A percentile compares a stretch with the other conserved stretches of the same genome.
These are phyloP conservation scores for Microthyrium microscopicum DNA, from an alignment of 2,329 filamentous ascomycete genomes.

Conservation along the genomic window DNA sequence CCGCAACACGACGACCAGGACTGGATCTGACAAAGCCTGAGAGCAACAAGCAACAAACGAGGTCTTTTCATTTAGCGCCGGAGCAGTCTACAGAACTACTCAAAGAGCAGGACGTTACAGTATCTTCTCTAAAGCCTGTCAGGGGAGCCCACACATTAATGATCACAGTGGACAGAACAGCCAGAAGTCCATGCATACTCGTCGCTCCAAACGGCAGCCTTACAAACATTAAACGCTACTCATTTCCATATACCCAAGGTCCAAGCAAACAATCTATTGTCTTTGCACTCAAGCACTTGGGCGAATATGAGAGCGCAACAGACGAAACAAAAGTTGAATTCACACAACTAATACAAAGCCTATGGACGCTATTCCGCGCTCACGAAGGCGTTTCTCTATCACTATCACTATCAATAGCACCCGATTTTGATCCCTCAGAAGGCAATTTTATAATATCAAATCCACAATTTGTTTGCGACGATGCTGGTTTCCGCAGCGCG, in stretches of 20 bases:
- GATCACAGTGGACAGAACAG: slow-evolving; percentile 48
- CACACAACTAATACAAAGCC: slow-evolving; percentile 31
- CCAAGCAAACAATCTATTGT: no score
- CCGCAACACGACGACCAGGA: slow-evolving; percentile 13
- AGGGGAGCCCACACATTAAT: no score
- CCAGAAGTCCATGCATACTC: slow-evolving; percentile 46
- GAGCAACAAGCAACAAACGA: slow-evolving; percentile 21
- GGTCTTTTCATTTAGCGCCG: slow-evolving; percentile 39
- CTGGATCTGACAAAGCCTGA: slow-evolving; percentile 1
- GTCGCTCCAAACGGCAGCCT: slow-evolving; percentile 33
- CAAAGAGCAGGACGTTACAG: slow-evolving; percentile 19
- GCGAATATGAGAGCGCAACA: no score
- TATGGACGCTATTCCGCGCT: slow-evolving; percentile 43
- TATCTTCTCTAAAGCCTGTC: slow-evolving; percentile 32
- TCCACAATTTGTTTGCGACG: slow-evolving; percentile 50
- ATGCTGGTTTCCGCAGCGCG: slow-evolving; percentile 47
- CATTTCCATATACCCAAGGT: no score
- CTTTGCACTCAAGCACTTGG: no score
- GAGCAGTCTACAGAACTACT: slow-evolving; percentile 40
- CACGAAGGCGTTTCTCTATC: slow-evolving; percentile 49
- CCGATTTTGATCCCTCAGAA: slow-evolving; percentile 24
- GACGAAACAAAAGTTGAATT: no score
- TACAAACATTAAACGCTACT: no score
- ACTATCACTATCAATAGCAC: slow-evolving; percentile 27
- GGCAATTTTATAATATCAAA: no score